Conservation (phyloP, 163 green algal genomes). For the Picocystis sp. region DNA sequence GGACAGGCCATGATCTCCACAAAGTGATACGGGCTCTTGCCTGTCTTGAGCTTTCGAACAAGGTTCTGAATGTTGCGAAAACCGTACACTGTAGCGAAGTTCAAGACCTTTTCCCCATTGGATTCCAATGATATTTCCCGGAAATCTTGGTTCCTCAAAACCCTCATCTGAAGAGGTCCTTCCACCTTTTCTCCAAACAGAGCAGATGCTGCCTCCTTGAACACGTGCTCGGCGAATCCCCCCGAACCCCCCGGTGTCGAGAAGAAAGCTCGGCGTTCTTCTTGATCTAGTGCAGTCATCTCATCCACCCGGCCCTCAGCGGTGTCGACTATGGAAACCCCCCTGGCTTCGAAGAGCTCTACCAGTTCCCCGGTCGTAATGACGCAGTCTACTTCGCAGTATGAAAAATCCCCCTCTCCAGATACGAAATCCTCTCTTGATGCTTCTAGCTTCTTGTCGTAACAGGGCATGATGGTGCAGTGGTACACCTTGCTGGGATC, state of each 20-base stretch:
- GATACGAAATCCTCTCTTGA: conserved; percentile 64
- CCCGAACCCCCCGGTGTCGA: conserved; percentile 29
- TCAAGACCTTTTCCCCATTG: conserved; percentile 32
- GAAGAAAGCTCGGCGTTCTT: no score
- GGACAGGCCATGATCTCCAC: conserved; percentile 30
- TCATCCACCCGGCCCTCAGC: conserved; percentile 1
- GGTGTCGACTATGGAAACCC: no score
- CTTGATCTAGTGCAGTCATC: conserved; percentile 8
- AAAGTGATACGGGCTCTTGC: conserved; percentile 40
- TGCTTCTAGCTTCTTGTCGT: conserved; percentile 98
- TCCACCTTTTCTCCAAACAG: conserved; percentile 50
- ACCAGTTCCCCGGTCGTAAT: conserved; percentile 68
- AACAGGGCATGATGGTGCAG: conserved; percentile 84
- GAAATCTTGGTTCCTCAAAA: conserved; percentile 63
- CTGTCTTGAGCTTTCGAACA: conserved; percentile 55
- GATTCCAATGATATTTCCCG: conserved; percentile 36
- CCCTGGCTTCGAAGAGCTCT: conserved; percentile 15
- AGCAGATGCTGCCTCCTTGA: conserved; percentile 39
- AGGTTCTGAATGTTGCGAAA: conserved; percentile 96
- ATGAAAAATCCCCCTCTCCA: conserved; percentile 11
- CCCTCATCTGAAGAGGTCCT: conserved; percentile 26
- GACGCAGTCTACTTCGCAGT: conserved; percentile 72
- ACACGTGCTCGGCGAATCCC: conserved; percentile 68
- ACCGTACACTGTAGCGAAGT: conserved; percentile 70
- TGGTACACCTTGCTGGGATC: conserved; percentile 45